Percentiles rank a stretch among this genome's conserved stretches.
phyloP scores from a whole-genome alignment of 345 rosid species.

The Camelina neglecta region DNA sequence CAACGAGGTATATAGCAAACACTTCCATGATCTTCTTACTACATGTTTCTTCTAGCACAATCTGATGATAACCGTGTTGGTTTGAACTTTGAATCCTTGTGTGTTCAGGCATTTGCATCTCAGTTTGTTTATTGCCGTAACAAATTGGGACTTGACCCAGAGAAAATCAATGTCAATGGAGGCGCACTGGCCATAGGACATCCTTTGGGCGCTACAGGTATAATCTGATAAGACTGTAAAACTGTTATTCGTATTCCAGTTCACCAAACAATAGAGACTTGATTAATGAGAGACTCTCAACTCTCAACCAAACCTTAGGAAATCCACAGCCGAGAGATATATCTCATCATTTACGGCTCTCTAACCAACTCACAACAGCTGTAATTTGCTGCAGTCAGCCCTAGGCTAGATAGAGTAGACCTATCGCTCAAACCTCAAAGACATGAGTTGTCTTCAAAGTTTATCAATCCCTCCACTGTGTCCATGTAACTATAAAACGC shows the following conservation, averaged over 20 bases:
- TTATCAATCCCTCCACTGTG: not conserved
- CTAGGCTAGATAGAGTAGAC: not conserved
- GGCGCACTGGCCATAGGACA: slow-evolving; percentile 98
- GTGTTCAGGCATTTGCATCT: slow-evolving; percentile 92
- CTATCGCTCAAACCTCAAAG: not conserved
- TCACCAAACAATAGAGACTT: slow-evolving; percentile 8
- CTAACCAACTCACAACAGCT: not conserved
- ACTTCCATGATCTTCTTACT: not conserved
- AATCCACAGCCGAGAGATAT: not conserved
- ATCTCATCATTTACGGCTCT: not conserved
- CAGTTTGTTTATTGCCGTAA: slow-evolving; percentile 93
- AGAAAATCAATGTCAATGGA: slow-evolving; percentile 94
- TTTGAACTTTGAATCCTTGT: not conserved
- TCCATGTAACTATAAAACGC: not conserved
- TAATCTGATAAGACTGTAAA: slow-evolving; percentile 22
- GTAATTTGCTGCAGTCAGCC: slow-evolving; percentile 6
- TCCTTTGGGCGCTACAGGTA: slow-evolving; percentile 98
- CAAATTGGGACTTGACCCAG: slow-evolving; percentile 85
- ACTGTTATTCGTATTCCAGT: not conserved
- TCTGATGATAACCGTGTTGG: slow-evolving; percentile 13
- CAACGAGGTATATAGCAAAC: slow-evolving; percentile 70
- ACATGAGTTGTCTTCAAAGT: not conserved
- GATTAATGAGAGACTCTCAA: not conserved
- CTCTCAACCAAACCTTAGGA: not conserved
- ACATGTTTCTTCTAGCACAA: not conserved